Base-by-base conservation (phyloP, 2,329 filamentous ascomycete genomes). In the Claviceps sp. region DNA sequence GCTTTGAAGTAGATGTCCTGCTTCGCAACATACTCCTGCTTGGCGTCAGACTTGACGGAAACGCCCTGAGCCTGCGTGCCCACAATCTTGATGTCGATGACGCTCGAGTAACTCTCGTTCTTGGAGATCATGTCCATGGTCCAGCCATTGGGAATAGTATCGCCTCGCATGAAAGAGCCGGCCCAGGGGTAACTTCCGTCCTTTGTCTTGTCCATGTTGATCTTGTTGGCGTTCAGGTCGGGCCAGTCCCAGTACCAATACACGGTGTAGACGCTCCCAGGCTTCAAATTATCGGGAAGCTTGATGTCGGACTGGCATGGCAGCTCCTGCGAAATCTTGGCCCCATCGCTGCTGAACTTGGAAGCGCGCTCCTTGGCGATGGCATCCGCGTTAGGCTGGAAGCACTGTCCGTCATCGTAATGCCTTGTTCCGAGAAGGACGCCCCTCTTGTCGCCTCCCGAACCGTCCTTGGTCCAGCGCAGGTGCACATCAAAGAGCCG, bases 241-340 rank as follows among this genome's bases (percentile, higher is more conserved):
- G 85, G 84, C 88, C 89, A 98, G 67, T 95, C 85, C 93, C 93
- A 97, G 46, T 96, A 84, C 91, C 91, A 97, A 73, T 95, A 95
- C 49, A 95, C 70, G 3, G 89, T 91, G 65, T 90, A 87, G 30
- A 76, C 75, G 34, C 82, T 77, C 45, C 81, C 81, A 9, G 73
- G 66, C n/a, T 76, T 67, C 47, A 81, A 71, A 59, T 85, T 77
- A 5, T 72, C 63, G 0, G 93, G 93, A 14, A 98, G 72, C 61
- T 82, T 75, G 47, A 96, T 72, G 62, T 93, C 83, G 38, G 83
- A 83, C 67, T 96, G 90, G 69, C 93, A 97, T 71, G 77, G 83
- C 49, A 90, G 72, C 60, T 84, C 79, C 46, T 69, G 67, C 26
- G 77, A 79, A 65, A 75, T 74, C 34, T 75, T 64, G 48, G 73